Percentiles rank a stretch among this genome's conserved stretches.
Conservation (phyloP, 768 basidiomycete genomes). For the Xanthoconium stramineum region DNA sequence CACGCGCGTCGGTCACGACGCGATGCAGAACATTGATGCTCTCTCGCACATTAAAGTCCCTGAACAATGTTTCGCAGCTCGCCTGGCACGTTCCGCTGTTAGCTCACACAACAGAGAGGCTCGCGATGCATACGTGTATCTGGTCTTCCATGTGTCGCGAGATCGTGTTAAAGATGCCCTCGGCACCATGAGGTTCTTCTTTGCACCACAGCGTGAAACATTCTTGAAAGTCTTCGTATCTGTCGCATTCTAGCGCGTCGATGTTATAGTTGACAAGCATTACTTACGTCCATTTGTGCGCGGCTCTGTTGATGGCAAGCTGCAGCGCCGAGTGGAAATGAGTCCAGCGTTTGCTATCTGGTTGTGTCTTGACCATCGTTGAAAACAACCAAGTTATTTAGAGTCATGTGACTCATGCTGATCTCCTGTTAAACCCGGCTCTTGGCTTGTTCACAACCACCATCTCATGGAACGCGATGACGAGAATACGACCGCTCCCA, state of each 20-base stretch:
- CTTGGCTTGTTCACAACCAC: background rate
- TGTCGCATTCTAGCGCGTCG: slow-evolving; percentile 15
- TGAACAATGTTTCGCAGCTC: slow-evolving; percentile 67
- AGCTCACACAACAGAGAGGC: background rate
- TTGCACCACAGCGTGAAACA: slow-evolving; percentile 66
- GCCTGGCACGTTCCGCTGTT: slow-evolving; percentile 40
- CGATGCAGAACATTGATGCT: slow-evolving; percentile 69
- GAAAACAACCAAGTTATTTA: background rate
- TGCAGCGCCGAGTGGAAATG: slow-evolving; percentile 51
- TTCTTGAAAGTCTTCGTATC: slow-evolving; percentile 54
- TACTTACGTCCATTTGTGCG: slow-evolving; percentile 54
- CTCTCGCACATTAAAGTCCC: slow-evolving; percentile 61
- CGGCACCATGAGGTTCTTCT: slow-evolving; percentile 61
- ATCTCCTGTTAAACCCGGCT: background rate
- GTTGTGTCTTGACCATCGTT: slow-evolving; percentile 20
- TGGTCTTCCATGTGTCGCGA: slow-evolving; percentile 70
- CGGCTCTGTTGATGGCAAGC: slow-evolving; percentile 49
- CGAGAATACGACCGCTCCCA: slow-evolving; percentile 13
- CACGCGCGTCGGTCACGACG: slow-evolving; percentile 63
- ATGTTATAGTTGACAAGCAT: background rate
- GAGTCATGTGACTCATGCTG: slow-evolving; percentile 23
- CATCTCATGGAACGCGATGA: slow-evolving; percentile 31
- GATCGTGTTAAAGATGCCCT: slow-evolving; percentile 60
- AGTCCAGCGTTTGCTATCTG: slow-evolving; percentile 46
- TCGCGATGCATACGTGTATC: slow-evolving; percentile 35